Conservation (phyloP, 2,329 filamentous ascomycete genomes). For the Botrytis squamosa region DNA sequence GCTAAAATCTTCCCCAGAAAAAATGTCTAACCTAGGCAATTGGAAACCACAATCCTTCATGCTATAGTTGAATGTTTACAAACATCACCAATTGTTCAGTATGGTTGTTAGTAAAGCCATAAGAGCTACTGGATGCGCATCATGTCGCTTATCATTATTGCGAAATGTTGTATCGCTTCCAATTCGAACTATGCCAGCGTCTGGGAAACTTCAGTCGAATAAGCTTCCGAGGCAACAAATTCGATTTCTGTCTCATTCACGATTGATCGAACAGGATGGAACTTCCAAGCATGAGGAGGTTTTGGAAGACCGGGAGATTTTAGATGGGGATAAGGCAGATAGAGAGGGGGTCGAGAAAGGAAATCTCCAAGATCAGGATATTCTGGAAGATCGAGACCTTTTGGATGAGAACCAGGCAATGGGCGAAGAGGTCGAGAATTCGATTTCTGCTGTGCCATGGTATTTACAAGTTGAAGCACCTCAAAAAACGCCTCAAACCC, state of each 20-base stretch:
- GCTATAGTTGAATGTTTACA: background rate
- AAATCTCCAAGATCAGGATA: background rate
- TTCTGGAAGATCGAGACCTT: background rate
- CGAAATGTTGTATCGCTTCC: slow-evolving; percentile 34
- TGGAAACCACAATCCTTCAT: background rate
- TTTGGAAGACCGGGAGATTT: background rate
- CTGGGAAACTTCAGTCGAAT: background rate
- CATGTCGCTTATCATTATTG: slow-evolving; percentile 36
- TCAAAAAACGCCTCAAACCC: slow-evolving; percentile 40
- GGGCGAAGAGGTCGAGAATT: slow-evolving; percentile 26
- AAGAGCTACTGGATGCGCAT: slow-evolving; percentile 37
- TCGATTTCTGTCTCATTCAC: slow-evolving; percentile 25
- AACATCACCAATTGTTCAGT: slow-evolving; percentile 7
- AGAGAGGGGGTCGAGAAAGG: slow-evolving; percentile 8
- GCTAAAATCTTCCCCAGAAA: background rate
- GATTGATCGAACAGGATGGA: slow-evolving; percentile 12
- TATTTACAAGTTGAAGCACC: slow-evolving; percentile 72
- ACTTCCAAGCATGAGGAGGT: background rate
- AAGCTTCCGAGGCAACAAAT: slow-evolving; percentile 17
- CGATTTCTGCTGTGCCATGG: slow-evolving; percentile 61
- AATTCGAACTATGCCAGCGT: slow-evolving; percentile 24
- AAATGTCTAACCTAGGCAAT: background rate
- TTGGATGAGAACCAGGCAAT: slow-evolving; percentile 21
- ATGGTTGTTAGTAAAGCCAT: slow-evolving; percentile 36
- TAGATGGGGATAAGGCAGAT: background rate